These are phyloP conservation scores for Schoenoplectus tabernaemontani DNA, from an alignment of 202 grass and related monocot genomes.

Conservation along the genomic window DNA sequence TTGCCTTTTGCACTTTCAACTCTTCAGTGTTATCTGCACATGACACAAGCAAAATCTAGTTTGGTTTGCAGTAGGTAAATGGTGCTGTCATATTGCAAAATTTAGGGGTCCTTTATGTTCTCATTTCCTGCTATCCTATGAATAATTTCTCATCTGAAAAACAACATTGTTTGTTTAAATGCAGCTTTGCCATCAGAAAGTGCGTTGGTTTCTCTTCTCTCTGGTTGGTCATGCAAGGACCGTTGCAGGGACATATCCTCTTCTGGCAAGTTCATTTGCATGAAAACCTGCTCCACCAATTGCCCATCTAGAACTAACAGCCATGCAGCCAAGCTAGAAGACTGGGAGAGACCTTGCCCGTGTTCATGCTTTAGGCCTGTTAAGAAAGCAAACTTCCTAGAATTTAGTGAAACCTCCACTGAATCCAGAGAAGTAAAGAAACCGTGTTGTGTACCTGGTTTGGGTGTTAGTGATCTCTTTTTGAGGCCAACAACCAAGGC, in stretches of 20 bases:
- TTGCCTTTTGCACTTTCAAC: slow-evolving; percentile 35
- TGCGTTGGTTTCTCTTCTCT: slow-evolving; percentile 71
- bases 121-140: neutral
- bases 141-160: neutral
- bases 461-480: slow-evolving; percentile 55
- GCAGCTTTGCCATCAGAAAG: slow-evolving; percentile 71
- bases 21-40: neutral
- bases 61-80: neutral
- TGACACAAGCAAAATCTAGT: neutral
- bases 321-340: slow-evolving; percentile 33
- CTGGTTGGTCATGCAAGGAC: slow-evolving; percentile 86
- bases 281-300: slow-evolving; percentile 28
- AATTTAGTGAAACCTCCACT: slow-evolving; percentile 32
- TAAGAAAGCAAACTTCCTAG: slow-evolving; percentile 45
- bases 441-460: slow-evolving; percentile 72
- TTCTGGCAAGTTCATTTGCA: slow-evolving; percentile 66
- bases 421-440: slow-evolving; percentile 45
- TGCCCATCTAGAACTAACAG: slow-evolving; percentile 24
- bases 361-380: slow-evolving; percentile 52
- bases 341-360: slow-evolving; percentile 39
- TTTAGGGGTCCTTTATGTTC: neutral
- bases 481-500: slow-evolving; percentile 53
- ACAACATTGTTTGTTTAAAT: slow-evolving; percentile 33
- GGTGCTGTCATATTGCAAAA: neutral
- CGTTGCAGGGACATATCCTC: slow-evolving; percentile 41